Conservation (phyloP, 306 rosid species). For the Argentina anserina region DNA sequence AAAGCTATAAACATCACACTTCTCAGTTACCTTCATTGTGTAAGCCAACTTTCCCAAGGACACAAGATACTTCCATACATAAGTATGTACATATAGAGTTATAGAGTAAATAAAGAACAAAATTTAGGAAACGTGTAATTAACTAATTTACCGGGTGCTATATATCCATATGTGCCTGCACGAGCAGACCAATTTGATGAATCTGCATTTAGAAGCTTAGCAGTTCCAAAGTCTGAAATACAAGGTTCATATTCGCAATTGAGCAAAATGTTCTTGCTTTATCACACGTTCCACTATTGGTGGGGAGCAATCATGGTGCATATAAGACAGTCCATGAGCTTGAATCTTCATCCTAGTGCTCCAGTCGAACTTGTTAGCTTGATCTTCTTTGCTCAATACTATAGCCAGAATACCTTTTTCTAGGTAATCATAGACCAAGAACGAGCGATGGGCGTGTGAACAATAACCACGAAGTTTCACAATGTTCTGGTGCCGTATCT, state of each 20-base stretch:
- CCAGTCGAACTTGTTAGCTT: neutral
- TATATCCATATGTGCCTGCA: too few relatives aligned
- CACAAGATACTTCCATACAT: too few relatives aligned
- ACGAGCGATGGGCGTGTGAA: neutral
- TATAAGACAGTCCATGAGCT: neutral
- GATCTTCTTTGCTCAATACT: neutral
- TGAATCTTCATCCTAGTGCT: neutral
- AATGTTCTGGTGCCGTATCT: conserved; percentile 8
- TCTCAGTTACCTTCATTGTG: too few relatives aligned
- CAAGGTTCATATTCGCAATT: conserved; percentile 1
- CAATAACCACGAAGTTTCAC: neutral
- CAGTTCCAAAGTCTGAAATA: conserved; percentile 13
- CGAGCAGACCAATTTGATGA: too few relatives aligned
- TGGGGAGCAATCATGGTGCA: neutral
- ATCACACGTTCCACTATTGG: conserved; percentile 12
- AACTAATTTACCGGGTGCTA: too few relatives aligned
- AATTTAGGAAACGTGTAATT: too few relatives aligned
- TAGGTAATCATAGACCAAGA: neutral
- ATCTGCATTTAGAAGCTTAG: conserved; percentile 8
- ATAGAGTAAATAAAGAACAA: too few relatives aligned
- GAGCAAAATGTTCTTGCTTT: conserved; percentile 7
- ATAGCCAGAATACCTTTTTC: conserved; percentile 6
- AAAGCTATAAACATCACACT: neutral
- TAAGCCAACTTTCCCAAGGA: too few relatives aligned
- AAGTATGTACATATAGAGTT: too few relatives aligned